Base-by-base conservation (phyloP, 495 filamentous ascomycete species). In the Sabuloglossum arenarium region DNA sequence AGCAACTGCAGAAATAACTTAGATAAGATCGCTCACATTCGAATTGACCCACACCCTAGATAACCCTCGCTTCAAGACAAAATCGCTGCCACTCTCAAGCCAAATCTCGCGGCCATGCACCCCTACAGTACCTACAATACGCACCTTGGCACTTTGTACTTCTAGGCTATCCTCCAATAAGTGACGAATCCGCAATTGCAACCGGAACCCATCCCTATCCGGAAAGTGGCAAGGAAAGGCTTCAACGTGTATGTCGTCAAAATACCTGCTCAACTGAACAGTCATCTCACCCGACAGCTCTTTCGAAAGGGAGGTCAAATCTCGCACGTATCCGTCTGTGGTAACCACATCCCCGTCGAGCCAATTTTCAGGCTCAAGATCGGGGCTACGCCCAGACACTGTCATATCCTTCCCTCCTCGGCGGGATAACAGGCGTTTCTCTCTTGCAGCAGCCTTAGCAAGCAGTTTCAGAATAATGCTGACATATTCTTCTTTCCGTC, bases 401-500 rank as follows among this genome's bases (percentile, higher is more conserved):
- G 10, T 19, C 56, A 47, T 51, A 14, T 58, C 55, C 23, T n/a
- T 42, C 19, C 58, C 45, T 72, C 52, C 28, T 25, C 53, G 45
- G 47, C 16, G 50, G 19, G 37, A 28, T 37, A 39, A 8, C 52
- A 21, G n/a, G 29, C 27, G 27, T 59, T 68, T 71, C 60, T 79
- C 75, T 1, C 70, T 71, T 10, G 69, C 64, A n/a, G 83, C 78
- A 43, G 78, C 80, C 67, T 89, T 91, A 6, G 80, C 77, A 30
- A 97, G 64, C 12, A 95, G 71, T 60, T 82, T 81, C 14, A 93
- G 71, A 31, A 86, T 70, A 24, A 84, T 77, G 16, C 77, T 78
- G 51, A 87, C 78, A 61, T 89, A 93, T 54, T 96, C 90, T 45
- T 90, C 85, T 58, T 77, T 77, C 19, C 77, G 76, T 43, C 81